Evolutionary conservation across 495 filamentous ascomycete genomes (phyloP), one percentile per base, ranked within the genome.

Genomic region (Viridothelium virens): DNA sequence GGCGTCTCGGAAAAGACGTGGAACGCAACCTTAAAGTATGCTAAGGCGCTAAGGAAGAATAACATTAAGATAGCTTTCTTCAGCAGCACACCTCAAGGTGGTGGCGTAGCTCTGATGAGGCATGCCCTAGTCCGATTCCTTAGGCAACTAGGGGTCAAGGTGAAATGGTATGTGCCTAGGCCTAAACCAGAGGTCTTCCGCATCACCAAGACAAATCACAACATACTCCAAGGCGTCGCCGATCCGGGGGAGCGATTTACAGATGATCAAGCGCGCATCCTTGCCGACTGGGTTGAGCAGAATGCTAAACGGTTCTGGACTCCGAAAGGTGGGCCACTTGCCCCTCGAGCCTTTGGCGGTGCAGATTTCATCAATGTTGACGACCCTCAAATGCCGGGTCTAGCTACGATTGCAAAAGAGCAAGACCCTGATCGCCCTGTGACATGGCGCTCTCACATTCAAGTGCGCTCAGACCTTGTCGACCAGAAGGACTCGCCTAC

Each of bases 161-260:
- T 88, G 69, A 84, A 80, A 56, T 96, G 91, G 91, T 94, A 82
- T 70, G 91, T 95, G 2, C 91, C 91, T 4, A 92, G 91, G 72
- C 91, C 91, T 18, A 87, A 87, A 41, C 90, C 91, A 0, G 89
- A 87, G 18, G 88, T 93, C 16, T 96, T 95, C 76, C 84, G 89
- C 41, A 87, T 91, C 66, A 96, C 91, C 65, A 96, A 96, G 77
- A 92, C 86, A 61, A 89, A 91, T 70, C 91, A 96, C 82, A 96
- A 96, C 73, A 94, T 94, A 70, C 85, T 96, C 2, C 91, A 96
- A 79, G 91, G 91, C 25, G 90, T 93, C 34, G 84, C 85, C 38
- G 77, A 81, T 36, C 83, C 85, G 0, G 79, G 81, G 1, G 83
- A 89, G 63, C 83, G 85, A 10, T 79, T 94, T 18, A 83, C 78